These are phyloP conservation scores for Neurospora tetraspora DNA, from an alignment of 495 filamentous ascomycete species.

Conservation along the genomic window DNA sequence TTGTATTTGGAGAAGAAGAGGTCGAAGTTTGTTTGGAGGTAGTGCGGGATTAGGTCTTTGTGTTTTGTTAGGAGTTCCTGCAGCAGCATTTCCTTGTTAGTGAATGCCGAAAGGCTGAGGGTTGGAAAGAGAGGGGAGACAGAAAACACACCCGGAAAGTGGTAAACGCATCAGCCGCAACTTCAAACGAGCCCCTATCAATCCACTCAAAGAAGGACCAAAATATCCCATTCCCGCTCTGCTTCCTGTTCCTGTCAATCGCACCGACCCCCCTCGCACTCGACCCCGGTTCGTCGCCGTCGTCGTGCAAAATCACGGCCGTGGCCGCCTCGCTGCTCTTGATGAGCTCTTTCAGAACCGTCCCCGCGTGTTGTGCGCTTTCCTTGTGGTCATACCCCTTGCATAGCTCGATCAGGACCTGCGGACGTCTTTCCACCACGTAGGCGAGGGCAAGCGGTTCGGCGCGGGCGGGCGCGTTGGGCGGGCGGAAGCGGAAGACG, in stretches of 20 bases:
- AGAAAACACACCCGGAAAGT: slow-evolving; percentile 70
- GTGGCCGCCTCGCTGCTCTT: slow-evolving; percentile 77
- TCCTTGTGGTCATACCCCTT: slow-evolving; percentile 82
- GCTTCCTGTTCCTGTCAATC: slow-evolving; percentile 55
- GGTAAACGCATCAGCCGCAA: slow-evolving; percentile 93
- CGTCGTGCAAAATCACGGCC: slow-evolving; percentile 83
- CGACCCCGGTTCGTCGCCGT: slow-evolving; percentile 51
- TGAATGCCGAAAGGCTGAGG: no score
- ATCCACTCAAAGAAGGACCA: slow-evolving; percentile 99
- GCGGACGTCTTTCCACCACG: slow-evolving; percentile 72
- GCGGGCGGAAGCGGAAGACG: slow-evolving; percentile 69
- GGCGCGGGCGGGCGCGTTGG: slow-evolving; percentile 42
- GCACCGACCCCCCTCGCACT: slow-evolving; percentile 47
- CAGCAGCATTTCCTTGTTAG: no score
- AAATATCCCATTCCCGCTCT: slow-evolving; percentile 73
- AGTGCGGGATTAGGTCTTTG: slow-evolving; percentile 77
- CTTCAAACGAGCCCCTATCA: slow-evolving; percentile 87
- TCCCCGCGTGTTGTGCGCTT: slow-evolving; percentile 86
- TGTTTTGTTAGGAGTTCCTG: slow-evolving; percentile 92
- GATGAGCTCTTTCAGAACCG: slow-evolving; percentile 80
- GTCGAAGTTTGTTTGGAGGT: slow-evolving; percentile 77
- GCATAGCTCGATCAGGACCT: slow-evolving; percentile 80
- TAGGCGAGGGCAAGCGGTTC: slow-evolving; percentile 79
- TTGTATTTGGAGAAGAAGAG: slow-evolving; percentile 91
- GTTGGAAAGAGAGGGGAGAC: not conserved